Evolutionary conservation across 352 stramenopile genomes (phyloP).

Genomic region (Phytophthora constricta): DNA sequence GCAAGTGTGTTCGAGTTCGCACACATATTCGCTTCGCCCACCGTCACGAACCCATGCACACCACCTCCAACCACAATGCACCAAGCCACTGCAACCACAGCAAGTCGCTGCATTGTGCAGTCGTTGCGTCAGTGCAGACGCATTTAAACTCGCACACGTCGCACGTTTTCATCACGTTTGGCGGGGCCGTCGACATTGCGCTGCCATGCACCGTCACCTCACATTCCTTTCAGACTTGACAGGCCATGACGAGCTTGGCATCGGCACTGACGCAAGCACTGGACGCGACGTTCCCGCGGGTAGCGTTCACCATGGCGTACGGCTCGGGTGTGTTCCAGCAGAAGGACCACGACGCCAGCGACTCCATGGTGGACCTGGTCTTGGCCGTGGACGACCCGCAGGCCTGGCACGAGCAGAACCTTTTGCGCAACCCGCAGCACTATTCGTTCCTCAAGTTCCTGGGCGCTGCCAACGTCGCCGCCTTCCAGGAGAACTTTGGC

Average conservation of each 20-base stretch:
- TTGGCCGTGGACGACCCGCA: constrained; percentile 86
- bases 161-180: constrained; percentile 2
- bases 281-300: constrained; percentile 67
- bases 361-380: constrained; percentile 89
- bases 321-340: constrained; percentile 86
- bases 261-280: constrained; percentile 57
- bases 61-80: background rate
- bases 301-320: constrained; percentile 87
- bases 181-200: background rate
- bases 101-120: too few relatives aligned
- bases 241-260: constrained; percentile 32
- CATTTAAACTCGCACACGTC: too few relatives aligned
- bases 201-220: too few relatives aligned
- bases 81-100: background rate
- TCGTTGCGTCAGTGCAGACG: too few relatives aligned
- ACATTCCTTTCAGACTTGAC: background rate
- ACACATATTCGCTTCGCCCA: constrained; percentile 5
- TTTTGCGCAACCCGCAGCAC: constrained; percentile 73
- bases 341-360: constrained; percentile 74
- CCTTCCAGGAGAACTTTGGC: constrained; percentile 81
- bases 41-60: background rate
- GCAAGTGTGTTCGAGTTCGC: constrained; percentile 8
- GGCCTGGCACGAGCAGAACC: constrained; percentile 84
- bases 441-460: constrained; percentile 86
- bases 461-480: constrained; percentile 57